phyloP scores from a whole-genome alignment of 148 eudicot species.

The Chenopodium suecicum region DNA sequence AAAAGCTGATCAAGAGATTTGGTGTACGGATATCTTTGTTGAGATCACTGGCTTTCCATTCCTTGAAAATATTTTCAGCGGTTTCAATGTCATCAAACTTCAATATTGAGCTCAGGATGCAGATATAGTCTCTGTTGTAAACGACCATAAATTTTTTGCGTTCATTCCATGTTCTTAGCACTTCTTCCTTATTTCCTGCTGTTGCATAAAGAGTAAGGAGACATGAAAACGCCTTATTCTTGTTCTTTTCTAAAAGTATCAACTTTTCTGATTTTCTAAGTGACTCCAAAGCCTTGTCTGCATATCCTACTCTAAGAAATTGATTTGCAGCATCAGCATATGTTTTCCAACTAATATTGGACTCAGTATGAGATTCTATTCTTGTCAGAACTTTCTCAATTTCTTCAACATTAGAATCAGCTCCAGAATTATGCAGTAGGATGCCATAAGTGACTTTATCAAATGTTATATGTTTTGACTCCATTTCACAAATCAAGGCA shows the following conservation, averaged over 20 bases:
- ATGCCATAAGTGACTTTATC: constrained; percentile 28
- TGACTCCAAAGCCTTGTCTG: constrained; percentile 34
- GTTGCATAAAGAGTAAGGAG: constrained; percentile 37
- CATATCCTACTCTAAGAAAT: constrained; percentile 30
- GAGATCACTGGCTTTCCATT: constrained; percentile 41
- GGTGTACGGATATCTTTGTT: constrained; percentile 35
- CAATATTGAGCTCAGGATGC: constrained; percentile 37
- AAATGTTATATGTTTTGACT: constrained; percentile 21
- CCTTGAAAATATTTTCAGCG: constrained; percentile 42
- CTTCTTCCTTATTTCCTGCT: constrained; percentile 43
- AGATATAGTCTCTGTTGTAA: constrained; percentile 35
- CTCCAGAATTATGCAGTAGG: constrained; percentile 31
- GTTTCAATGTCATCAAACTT: constrained; percentile 40
- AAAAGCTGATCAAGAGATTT: constrained; percentile 34
- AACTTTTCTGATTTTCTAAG: constrained; percentile 39
- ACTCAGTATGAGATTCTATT: constrained; percentile 32
- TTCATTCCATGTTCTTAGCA: constrained; percentile 41
- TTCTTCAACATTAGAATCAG: constrained; percentile 23
- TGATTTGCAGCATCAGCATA: constrained; percentile 40
- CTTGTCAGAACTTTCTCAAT: constrained; percentile 30
- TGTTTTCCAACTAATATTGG: constrained; percentile 31
- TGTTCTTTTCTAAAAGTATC: constrained; percentile 16
- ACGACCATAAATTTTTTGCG: constrained; percentile 30
- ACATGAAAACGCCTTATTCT: constrained; percentile 22
- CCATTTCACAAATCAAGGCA: constrained; percentile 38